phyloP scores from a whole-genome alignment of 2,329 filamentous ascomycete species.

The Scedosporium minutisporum region DNA sequence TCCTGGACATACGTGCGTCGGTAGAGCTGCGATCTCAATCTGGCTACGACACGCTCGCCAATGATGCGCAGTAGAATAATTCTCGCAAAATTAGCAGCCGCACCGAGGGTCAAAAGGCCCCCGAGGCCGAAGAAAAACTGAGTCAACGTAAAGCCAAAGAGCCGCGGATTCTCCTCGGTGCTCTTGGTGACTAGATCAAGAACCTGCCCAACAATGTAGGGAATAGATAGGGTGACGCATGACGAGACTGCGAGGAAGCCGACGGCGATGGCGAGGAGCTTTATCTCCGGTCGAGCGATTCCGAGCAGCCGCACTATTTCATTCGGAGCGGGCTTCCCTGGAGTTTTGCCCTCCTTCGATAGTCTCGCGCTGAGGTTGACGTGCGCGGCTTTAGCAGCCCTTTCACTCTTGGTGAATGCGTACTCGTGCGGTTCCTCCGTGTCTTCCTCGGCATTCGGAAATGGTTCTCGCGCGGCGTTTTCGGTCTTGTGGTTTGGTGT shows the following conservation, averaged over 20 bases:
- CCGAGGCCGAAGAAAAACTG: conserved; percentile 84
- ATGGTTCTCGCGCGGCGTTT: conserved; percentile 14
- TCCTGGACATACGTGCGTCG: conserved; percentile 92
- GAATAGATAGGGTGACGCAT: conserved; percentile 88
- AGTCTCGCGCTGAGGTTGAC: conserved; percentile 82
- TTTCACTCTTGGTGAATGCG: conserved; percentile 61
- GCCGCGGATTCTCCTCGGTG: conserved; percentile 51
- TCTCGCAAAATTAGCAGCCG: conserved; percentile 83
- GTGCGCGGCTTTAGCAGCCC: conserved; percentile 75
- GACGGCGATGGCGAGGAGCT: conserved; percentile 70
- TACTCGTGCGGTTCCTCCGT: conserved; percentile 31
- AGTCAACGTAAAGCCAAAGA: conserved; percentile 76
- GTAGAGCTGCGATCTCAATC: conserved; percentile 82
- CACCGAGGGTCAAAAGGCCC: conserved; percentile 69
- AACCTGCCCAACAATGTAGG: conserved; percentile 93
- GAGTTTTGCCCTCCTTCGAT: conserved; percentile 65
- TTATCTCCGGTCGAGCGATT: conserved; percentile 78
- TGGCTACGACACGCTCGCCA: conserved; percentile 86
- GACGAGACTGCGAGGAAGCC: conserved; percentile 81
- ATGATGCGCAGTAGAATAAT: conserved; percentile 91
- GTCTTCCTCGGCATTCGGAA: conserved; percentile 19
- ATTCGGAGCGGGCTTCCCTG: conserved; percentile 49
- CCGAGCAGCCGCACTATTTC: conserved; percentile 84
- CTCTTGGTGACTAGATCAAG: conserved; percentile 80
- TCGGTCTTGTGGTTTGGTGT: conserved; percentile 6